Conservation (phyloP, 2,329 filamentous ascomycete genomes). For the Monilinia aucupariae region DNA sequence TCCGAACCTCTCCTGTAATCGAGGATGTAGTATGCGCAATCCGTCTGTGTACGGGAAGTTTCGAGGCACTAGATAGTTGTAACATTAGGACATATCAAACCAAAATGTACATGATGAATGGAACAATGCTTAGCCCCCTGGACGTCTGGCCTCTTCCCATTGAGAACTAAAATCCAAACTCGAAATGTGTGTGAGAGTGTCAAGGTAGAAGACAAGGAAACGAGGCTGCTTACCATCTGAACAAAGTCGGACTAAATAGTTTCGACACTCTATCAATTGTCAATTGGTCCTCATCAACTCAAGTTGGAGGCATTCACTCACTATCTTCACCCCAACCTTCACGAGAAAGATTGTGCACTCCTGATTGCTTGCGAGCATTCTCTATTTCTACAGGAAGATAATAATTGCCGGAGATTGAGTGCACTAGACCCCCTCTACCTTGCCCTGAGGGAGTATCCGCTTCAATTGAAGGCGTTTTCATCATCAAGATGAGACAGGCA, state of each 20-base stretch:
- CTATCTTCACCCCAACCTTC: conserved; percentile 24
- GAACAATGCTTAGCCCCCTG: too few relatives aligned
- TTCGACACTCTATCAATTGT: conserved; percentile 40
- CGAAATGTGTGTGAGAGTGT: too few relatives aligned
- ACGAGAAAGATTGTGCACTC: conserved; percentile 19
- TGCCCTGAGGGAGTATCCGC: not conserved
- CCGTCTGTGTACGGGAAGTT: conserved; percentile 45
- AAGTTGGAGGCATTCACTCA: conserved; percentile 7
- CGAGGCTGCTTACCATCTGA: conserved; percentile 6
- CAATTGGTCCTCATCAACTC: not conserved
- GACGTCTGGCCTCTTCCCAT: not conserved
- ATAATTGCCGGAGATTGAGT: conserved; percentile 15
- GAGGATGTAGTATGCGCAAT: conserved; percentile 41
- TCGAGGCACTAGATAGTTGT: conserved; percentile 39
- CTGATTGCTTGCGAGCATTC: conserved; percentile 15
- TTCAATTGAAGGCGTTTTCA: not conserved
- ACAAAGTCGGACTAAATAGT: conserved; percentile 42
- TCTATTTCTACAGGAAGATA: conserved; percentile 18
- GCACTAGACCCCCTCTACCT: not conserved
- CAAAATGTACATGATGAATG: not conserved
- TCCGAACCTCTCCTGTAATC: conserved; percentile 42
- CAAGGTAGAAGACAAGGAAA: not conserved
- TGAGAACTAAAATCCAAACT: not conserved
- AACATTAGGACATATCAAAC: not conserved
- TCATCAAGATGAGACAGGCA: not conserved